Conservation (phyloP, 345 rosid species). For the Hypericum androsaemum region DNA sequence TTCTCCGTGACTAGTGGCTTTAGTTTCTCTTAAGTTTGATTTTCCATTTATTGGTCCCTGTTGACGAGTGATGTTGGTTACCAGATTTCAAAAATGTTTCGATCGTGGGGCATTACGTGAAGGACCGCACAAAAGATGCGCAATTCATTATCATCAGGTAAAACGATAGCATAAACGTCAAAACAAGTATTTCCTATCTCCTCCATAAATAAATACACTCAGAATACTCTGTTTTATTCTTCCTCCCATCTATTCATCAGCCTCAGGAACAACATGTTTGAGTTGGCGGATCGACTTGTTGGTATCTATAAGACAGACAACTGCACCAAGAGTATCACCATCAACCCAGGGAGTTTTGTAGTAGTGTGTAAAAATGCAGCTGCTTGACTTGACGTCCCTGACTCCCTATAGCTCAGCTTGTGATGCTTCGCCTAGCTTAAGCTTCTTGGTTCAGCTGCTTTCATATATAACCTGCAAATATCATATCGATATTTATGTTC, state of each 20-base stretch:
- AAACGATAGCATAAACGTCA: neutral
- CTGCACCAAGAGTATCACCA: constrained; percentile 94
- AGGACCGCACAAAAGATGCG: constrained; percentile 91
- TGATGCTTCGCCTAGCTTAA: no score
- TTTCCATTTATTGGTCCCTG: neutral
- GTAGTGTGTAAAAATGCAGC: constrained; percentile 55
- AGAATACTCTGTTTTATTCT: no score
- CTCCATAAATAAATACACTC: neutral
- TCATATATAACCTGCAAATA: no score
- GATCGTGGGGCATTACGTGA: constrained; percentile 93
- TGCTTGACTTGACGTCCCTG: constrained; percentile 17
- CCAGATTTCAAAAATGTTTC: constrained; percentile 97
- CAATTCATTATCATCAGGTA: constrained; percentile 95
- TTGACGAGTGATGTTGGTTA: constrained; percentile 8
- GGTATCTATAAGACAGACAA: constrained; percentile 96
- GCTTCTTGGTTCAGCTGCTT: no score
- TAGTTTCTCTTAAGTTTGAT: constrained; percentile 1
- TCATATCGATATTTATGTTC: no score
- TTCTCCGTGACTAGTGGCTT: neutral
- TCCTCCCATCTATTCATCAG: no score
- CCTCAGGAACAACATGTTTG: constrained; percentile 97
- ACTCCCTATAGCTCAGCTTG: no score
- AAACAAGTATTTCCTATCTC: neutral
- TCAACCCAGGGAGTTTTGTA: constrained; percentile 70
- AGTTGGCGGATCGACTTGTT: constrained; percentile 85